Evolutionary conservation across 768 basidiomycete genomes (phyloP).

Genomic region (Tylopilus felleus): DNA sequence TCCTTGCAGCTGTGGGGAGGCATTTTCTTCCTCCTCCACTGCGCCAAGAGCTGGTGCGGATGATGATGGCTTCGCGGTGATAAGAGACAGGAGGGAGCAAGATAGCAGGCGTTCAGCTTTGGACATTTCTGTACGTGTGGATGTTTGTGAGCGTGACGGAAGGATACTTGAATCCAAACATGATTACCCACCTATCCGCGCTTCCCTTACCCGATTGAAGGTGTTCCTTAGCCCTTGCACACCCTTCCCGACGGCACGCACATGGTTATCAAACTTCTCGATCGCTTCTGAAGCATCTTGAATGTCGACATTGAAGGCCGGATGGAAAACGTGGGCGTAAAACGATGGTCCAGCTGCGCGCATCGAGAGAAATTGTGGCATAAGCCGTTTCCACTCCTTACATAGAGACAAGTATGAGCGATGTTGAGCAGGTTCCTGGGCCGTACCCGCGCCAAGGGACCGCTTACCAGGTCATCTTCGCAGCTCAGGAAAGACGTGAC

Average conservation of each 20-base stretch:
- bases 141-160: background rate
- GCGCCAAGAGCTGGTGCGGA: constrained; percentile 46
- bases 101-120: constrained; percentile 72
- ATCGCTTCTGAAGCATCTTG: constrained; percentile 63
- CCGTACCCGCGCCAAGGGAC: background rate
- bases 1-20: constrained; percentile 45
- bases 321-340: constrained; percentile 78
- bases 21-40: constrained; percentile 45
- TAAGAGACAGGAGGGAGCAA: constrained; percentile 68
- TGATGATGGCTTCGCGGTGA: constrained; percentile 63
- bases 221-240: constrained; percentile 64
- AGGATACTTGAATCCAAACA: background rate
- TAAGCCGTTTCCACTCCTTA: constrained; percentile 70
- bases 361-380: constrained; percentile 57
- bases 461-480: constrained; percentile 68
- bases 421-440: background rate
- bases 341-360: constrained; percentile 72
- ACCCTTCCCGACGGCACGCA: constrained; percentile 62
- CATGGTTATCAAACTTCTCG: constrained; percentile 63
- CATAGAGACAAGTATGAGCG: background rate
- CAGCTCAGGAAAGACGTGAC: constrained; percentile 77
- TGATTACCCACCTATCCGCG: constrained; percentile 54
- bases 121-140: constrained; percentile 62
- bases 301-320: constrained; percentile 76
- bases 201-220: constrained; percentile 61